Base-by-base conservation (phyloP, 441 rosid species). In the Syzygium malaccense region DNA sequence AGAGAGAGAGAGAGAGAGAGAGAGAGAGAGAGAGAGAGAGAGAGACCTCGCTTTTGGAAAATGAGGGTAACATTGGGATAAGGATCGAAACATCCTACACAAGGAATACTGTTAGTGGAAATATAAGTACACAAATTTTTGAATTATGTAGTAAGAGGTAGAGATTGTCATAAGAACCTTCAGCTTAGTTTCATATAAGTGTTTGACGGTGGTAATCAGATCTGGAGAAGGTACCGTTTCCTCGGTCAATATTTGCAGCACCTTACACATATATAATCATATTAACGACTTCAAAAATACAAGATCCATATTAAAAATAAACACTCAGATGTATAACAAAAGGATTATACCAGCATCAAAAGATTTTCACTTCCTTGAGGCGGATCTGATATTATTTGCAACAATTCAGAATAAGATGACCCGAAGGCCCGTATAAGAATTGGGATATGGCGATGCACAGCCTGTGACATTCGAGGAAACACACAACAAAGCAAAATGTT, bases 361-460 rank as follows among this genome's bases (percentile, higher is more conserved):
- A 98, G 96, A 94, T 96, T 95, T 93, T 98, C 99, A 92, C 99
- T 96, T 94, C 99, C 99, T 93, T 95, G 96, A 84, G 99, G 99
- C 30, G 99, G 99, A 91, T 96, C 96, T 86, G 99, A 96, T 94
- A 98, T 94, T 91, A 97, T 93, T 68, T 58, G 94, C 57, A 98
- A 96, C 93, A 98, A 93, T 87, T 96, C 98, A 89, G 94, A 91
- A 90, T 91, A 94, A 88, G 99, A 95, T 92, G 99, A 96, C 83
- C 99, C 98, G 84, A 97, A 90, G 58, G 99, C 95, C 92, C 98
- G 95, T 90, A 96, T 91, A 86, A 97, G 94, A 79, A 95, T 91
- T 55, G 99, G 99, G 66, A 97, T 93, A 91, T 98, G 99, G 48
- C 99, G 99, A 94, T 98, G 98, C 90, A 98, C 92, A 90, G 99